Conservation (phyloP, 805 yeast genomes). For the Cyberlindnera petersonii region DNA sequence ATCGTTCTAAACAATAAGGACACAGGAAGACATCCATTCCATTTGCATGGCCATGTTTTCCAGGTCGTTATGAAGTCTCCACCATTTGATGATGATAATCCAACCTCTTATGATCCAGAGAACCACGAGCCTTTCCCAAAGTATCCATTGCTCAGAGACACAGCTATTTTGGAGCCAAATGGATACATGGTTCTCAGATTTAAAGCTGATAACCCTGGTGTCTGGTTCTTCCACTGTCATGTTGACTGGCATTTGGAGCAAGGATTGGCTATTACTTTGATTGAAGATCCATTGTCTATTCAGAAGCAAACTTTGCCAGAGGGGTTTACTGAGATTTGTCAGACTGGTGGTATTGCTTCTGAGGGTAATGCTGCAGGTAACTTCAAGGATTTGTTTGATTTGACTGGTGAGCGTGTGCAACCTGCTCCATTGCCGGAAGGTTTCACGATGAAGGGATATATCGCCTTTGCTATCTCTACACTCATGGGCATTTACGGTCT, state of each 20-base stretch:
- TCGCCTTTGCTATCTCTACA: slow-evolving; percentile 55
- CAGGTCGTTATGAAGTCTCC: slow-evolving; percentile 78
- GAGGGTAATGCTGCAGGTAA: slow-evolving; percentile 77
- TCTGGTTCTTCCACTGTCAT: slow-evolving; percentile 98
- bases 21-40: slow-evolving; percentile 96
- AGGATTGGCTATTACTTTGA: slow-evolving; percentile 76
- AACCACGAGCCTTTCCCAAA: slow-evolving; percentile 54
- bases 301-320: slow-evolving; percentile 40
- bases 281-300: slow-evolving; percentile 79
- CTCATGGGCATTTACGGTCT: slow-evolving; percentile 58
- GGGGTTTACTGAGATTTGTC: slow-evolving; percentile 50
- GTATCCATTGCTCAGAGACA: slow-evolving; percentile 82
- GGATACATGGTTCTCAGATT: slow-evolving; percentile 85
- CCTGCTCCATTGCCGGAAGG: slow-evolving; percentile 63
- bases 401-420: slow-evolving; percentile 59
- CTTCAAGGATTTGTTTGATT: slow-evolving; percentile 45
- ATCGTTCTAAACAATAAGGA: slow-evolving; percentile 82
- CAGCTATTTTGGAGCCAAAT: slow-evolving; percentile 72
- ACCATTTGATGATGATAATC: slow-evolving; percentile 47
- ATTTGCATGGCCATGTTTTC: slow-evolving; percentile 85
- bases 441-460: slow-evolving; percentile 65
- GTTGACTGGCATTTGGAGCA: slow-evolving; percentile 97
- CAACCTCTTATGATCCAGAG: slow-evolving; percentile 53
- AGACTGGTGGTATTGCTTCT: slow-evolving; percentile 39
- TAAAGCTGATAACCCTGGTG: slow-evolving; percentile 94